Evolutionary conservation across 148 eudicot genomes (phyloP), one percentile per base, ranked within the genome.

Genomic region (Chenopodium quinoa): DNA sequence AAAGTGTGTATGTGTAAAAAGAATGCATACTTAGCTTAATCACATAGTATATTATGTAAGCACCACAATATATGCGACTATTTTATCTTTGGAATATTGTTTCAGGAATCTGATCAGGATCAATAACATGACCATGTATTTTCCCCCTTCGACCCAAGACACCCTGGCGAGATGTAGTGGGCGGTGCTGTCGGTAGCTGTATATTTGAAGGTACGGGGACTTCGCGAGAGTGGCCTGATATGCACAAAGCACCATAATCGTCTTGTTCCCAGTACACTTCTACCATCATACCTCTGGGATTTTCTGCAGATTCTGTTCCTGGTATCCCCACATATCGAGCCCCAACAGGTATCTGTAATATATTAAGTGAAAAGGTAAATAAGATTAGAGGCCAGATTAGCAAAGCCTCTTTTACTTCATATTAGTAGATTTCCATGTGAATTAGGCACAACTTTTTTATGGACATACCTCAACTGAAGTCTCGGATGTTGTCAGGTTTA

Each of bases 201-300:
- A 94, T 90, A 77, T 80, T 86, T 75, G 86, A 62, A 17, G 97
- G 98, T 78, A 92, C 76, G 16, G 92, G 89, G 76, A 88, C 89
- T 87, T 92, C 91, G 2, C 62, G 81, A 0, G 98, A 90, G 87
- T 91, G 85, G 37, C 97, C 93, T 2, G 98, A 88, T 62, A 95
- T 89, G 87, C 97, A 93, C 81, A 95, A 91, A 11, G 93, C 79
- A 72, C 96, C 97, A 27, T 94, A 76, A 82, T 93, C 98, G 85
- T 95, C 96, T 86, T 92, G 96, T 67, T 92, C 94, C 97, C 96
- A 93, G 73, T 86, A 87, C 22, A 95, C 96, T 84, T 95, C 93
- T 71, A 95, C 98, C 98, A 95, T 95, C 22, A 85, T 9, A 13
- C 97, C 97, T 78, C 85, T 84, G 4, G 91, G 91, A 83, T 89